Evolutionary conservation across 176 grass and related monocot species (phyloP).

Genomic region (Thinopyrum elongatum): DNA sequence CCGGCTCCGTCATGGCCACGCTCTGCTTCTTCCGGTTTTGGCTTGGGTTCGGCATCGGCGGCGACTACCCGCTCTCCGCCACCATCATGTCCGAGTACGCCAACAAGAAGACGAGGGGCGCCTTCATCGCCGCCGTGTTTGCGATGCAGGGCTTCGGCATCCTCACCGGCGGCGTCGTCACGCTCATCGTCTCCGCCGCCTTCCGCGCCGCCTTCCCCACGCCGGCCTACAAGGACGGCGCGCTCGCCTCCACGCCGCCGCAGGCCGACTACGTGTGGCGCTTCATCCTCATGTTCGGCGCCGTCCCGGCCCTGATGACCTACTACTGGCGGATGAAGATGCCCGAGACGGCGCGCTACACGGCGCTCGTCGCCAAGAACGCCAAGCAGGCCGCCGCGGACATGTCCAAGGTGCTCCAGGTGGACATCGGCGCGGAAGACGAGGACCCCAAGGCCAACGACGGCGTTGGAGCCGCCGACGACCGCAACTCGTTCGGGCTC

Average conservation of each 20-base stretch:
- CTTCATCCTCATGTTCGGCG: slow-evolving; percentile 71
- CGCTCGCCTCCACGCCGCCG: slow-evolving; percentile 38
- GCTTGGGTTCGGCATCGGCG: slow-evolving; percentile 91
- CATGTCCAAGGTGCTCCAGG: slow-evolving; percentile 70
- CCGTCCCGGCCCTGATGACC: slow-evolving; percentile 63
- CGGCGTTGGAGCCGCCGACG: background rate
- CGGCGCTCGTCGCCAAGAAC: slow-evolving; percentile 70
- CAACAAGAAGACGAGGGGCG: slow-evolving; percentile 67
- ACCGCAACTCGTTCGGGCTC: slow-evolving; percentile 37
- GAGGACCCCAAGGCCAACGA: background rate
- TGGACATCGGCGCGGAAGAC: slow-evolving; percentile 36
- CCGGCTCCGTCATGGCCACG: slow-evolving; percentile 52
- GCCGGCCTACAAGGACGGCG: slow-evolving; percentile 32
- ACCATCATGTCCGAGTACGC: slow-evolving; percentile 99
- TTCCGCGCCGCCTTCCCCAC: slow-evolving; percentile 40
- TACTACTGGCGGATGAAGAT: slow-evolving; percentile 84
- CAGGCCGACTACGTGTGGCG: slow-evolving; percentile 80
- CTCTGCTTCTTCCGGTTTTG: slow-evolving; percentile 96
- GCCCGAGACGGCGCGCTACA: slow-evolving; percentile 84
- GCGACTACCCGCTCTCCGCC: slow-evolving; percentile 76
- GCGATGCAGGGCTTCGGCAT: slow-evolving; percentile 95
- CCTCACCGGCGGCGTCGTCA: slow-evolving; percentile 57
- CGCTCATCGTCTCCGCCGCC: slow-evolving; percentile 46
- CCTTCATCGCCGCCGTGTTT: slow-evolving; percentile 81
- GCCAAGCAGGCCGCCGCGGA: slow-evolving; percentile 56